Conservation (phyloP, 306 rosid genomes). For the Vicia faba region DNA sequence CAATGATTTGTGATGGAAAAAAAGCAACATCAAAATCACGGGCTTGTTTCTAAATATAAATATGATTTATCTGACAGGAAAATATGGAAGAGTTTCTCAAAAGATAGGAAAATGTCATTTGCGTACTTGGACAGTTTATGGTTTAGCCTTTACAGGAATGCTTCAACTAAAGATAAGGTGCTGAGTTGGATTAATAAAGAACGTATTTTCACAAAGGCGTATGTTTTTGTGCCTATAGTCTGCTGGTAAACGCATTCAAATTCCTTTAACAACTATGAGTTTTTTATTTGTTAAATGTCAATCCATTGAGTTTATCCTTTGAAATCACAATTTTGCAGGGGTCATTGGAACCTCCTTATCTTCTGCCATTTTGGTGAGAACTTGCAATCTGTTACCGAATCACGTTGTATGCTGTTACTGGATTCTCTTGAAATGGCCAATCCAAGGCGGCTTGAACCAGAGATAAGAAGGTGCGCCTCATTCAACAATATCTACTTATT, state of each 20-base stretch:
- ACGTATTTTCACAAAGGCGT: slow-evolving; percentile 67
- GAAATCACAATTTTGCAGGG: slow-evolving; percentile 51
- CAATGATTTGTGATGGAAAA: slow-evolving; percentile 15
- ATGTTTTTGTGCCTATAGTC: slow-evolving; percentile 84
- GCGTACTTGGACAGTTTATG: slow-evolving; percentile 70
- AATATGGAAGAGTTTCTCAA: slow-evolving; percentile 61
- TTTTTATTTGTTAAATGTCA: slow-evolving; percentile 13
- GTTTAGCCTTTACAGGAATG: slow-evolving; percentile 56
- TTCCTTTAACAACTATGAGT: background rate
- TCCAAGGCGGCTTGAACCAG: slow-evolving; percentile 72
- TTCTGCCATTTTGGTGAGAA: slow-evolving; percentile 74
- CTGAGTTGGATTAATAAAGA: slow-evolving; percentile 65
- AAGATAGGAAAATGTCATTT: slow-evolving; percentile 57
- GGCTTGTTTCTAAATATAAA: slow-evolving; percentile 31
- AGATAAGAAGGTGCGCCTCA: slow-evolving; percentile 62
- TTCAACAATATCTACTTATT: slow-evolving; percentile 30
- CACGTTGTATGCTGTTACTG: slow-evolving; percentile 73
- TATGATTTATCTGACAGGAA: slow-evolving; percentile 51
- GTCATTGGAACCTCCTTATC: slow-evolving; percentile 80
- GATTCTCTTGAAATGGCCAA: slow-evolving; percentile 68
- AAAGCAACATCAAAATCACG: too few relatives aligned
- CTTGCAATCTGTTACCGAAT: slow-evolving; percentile 44
- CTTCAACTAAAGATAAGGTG: slow-evolving; percentile 55
- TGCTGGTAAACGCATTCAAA: slow-evolving; percentile 61
- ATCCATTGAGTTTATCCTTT: slow-evolving; percentile 24